Percentiles rank a stretch among this genome's conserved stretches.
phyloP scores from a whole-genome alignment of 2,329 filamentous ascomycete genomes.

The Fusarium poae region DNA sequence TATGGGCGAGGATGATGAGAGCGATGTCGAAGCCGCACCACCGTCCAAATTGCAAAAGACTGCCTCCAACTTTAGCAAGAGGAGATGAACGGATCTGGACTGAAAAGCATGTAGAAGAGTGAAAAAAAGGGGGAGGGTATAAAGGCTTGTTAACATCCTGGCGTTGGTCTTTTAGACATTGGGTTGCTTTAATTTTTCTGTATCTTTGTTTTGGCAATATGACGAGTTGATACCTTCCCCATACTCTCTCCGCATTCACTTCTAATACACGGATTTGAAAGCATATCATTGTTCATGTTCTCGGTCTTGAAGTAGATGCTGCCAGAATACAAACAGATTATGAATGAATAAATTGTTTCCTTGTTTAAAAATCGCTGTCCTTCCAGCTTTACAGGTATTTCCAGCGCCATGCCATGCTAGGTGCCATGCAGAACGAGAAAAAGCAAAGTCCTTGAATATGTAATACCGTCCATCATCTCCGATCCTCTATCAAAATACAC shows the following conservation, averaged over 20 bases:
- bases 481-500: conserved; percentile 33
- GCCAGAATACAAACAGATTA: conserved; percentile 21
- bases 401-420: conserved; percentile 49
- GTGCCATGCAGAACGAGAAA: conserved; percentile 39
- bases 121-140: conserved; percentile 15
- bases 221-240: conserved; percentile 49
- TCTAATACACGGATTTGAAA: neutral
- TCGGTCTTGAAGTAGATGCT: conserved; percentile 19
- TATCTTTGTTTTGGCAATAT: conserved; percentile 48
- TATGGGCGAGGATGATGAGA: conserved; percentile 68
- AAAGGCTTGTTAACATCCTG: conserved; percentile 42
- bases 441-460: conserved; percentile 13
- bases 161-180: conserved; percentile 50
- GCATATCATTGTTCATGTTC: conserved; percentile 23
- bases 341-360: conserved; percentile 23
- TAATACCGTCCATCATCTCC: conserved; percentile 3
- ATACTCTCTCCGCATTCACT: conserved; percentile 2
- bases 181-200: conserved; percentile 43
- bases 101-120: conserved; percentile 32
- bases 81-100: conserved; percentile 34
- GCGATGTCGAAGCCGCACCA: conserved; percentile 61
- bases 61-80: conserved; percentile 38
- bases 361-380: conserved; percentile 29
- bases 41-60: conserved; percentile 59
- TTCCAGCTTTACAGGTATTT: conserved; percentile 28